These are phyloP conservation scores for Fraxinus sp. DNA, from an alignment of 305 asterid genomes.

Conservation along the genomic window DNA sequence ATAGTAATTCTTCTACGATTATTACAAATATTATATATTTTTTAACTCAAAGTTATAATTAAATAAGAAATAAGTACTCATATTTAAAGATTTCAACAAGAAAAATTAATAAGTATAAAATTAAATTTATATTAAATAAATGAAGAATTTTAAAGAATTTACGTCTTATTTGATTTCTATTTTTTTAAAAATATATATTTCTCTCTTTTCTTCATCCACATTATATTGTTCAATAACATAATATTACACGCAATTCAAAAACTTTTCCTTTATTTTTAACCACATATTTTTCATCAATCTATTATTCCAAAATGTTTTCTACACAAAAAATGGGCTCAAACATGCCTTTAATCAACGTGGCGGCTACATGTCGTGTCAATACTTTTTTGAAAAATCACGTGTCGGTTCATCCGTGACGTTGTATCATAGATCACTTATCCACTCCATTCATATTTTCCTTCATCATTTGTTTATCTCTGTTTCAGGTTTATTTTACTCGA, in stretches of 20 bases:
- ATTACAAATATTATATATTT: too few species aligned
- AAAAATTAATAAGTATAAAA: too few species aligned
- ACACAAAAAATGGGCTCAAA: neutral
- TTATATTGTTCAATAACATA: too few species aligned
- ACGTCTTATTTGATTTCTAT: neutral
- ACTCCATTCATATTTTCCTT: neutral
- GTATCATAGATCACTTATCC: neutral
- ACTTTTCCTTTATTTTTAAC: too few species aligned
- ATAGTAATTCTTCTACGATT: too few species aligned
- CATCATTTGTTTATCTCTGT: neutral
- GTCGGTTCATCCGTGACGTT: neutral
- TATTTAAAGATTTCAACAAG: neutral
- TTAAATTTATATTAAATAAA: too few species aligned
- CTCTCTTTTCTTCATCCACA: neutral
- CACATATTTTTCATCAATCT: neutral
- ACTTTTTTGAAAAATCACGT: too few species aligned
- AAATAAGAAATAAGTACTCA: too few species aligned
- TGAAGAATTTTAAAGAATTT: neutral
- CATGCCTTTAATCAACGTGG: neutral
- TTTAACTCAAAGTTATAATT: neutral
- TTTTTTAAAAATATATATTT: too few species aligned
- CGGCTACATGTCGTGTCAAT: neutral
- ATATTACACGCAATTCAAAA: neutral
- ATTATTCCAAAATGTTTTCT: neutral
- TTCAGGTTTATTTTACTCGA: constrained; percentile 68